These are phyloP conservation scores for Leccinum sublutescens DNA, from an alignment of 768 basidiomycete species.

Conservation along the genomic window DNA sequence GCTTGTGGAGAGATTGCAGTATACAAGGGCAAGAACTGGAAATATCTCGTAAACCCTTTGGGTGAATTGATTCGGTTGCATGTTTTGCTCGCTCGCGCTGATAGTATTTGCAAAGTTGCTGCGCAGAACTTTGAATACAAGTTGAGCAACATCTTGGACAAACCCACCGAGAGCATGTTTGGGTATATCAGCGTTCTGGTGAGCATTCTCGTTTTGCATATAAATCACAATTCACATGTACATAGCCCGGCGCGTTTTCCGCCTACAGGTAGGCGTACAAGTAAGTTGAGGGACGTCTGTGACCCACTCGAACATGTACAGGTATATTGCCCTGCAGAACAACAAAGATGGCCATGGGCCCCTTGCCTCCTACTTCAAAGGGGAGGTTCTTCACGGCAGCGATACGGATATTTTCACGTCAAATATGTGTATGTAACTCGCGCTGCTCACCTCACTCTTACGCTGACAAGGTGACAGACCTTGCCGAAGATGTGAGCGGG, in stretches of 20 bases:
- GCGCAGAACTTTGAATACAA: constrained; percentile 98
- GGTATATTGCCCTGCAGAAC: constrained; percentile 88
- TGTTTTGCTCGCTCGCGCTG: neutral
- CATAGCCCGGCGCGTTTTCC: constrained; percentile 88
- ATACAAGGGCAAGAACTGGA: constrained; percentile 91
- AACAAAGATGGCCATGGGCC: constrained; percentile 80
- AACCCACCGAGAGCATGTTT: constrained; percentile 84
- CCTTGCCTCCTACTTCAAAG: constrained; percentile 95
- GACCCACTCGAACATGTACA: constrained; percentile 20
- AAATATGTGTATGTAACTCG: constrained; percentile 77
- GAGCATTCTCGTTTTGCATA: constrained; percentile 16
- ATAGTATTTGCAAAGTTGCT: constrained; percentile 55
- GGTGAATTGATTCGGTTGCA: constrained; percentile 42
- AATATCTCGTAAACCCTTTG: constrained; percentile 76
- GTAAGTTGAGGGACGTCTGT: neutral
- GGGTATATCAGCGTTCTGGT: constrained; percentile 97
- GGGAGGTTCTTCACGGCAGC: constrained; percentile 80
- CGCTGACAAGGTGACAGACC: constrained; percentile 47
- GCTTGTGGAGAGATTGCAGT: constrained; percentile 97
- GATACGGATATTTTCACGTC: constrained; percentile 93
- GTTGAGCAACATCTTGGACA: constrained; percentile 86
- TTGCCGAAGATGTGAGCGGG: constrained; percentile 78
- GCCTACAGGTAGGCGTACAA: constrained; percentile 59
- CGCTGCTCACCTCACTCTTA: neutral
- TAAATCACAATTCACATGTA: constrained; percentile 11